Percentiles rank a stretch among this genome's conserved stretches.
Conservation (phyloP, 129 eudicot genomes). For the Tanacetum coccineum region DNA sequence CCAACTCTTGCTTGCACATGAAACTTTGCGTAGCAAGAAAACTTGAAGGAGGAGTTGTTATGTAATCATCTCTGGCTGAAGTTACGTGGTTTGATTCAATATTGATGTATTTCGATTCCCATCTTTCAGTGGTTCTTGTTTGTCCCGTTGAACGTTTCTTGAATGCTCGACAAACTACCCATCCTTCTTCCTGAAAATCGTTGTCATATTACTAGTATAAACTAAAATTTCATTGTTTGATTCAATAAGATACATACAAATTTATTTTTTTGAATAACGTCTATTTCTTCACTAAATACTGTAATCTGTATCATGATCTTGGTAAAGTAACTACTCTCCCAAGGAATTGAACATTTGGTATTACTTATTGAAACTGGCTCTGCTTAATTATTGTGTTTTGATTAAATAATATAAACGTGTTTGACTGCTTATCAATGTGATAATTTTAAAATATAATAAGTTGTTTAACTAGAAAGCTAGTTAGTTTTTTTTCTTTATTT, state of each 20-base stretch:
- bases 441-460: too few relatives aligned
- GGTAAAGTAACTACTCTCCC: neutral
- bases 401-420: too few relatives aligned
- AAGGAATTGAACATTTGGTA: neutral
- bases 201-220: neutral
- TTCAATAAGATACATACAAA: neutral
- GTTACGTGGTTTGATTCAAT: conserved; percentile 54
- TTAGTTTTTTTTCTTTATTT: too few relatives aligned
- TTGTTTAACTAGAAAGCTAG: too few relatives aligned
- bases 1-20: conserved; percentile 71
- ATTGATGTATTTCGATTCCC: conserved; percentile 60
- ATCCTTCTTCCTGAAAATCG: conserved; percentile 78
- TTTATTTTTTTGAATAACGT: too few relatives aligned
- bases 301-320: neutral
- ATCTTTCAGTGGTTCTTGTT: conserved; percentile 41
- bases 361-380: neutral
- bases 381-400: too few relatives aligned
- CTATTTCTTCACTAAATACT: too few relatives aligned
- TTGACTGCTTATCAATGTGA: too few relatives aligned
- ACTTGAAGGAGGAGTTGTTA: conserved; percentile 39
- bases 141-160: conserved; percentile 65
- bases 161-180: conserved; percentile 99
- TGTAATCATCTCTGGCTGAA: conserved; percentile 35
- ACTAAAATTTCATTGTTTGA: neutral
- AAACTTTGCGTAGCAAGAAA: conserved; percentile 31